These are phyloP conservation scores for Fusarium nanum DNA, from an alignment of 2,329 filamentous ascomycete species.

Conservation along the genomic window DNA sequence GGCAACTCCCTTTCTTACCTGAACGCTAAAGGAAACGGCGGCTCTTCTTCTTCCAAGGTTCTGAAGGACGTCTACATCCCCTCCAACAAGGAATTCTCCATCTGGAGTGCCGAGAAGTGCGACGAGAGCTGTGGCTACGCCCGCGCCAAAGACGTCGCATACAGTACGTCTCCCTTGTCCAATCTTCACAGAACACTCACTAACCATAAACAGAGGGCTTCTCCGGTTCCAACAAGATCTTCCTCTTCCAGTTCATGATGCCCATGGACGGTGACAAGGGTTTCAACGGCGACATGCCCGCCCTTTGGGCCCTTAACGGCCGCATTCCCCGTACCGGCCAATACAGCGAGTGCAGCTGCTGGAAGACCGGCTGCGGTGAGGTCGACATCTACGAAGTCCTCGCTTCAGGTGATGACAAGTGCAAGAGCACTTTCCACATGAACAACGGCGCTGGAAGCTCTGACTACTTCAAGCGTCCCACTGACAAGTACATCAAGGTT, in stretches of 20 bases:
- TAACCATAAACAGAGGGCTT: slow-evolving; percentile 70
- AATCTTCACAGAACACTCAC: not conserved
- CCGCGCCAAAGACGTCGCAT: slow-evolving; percentile 58
- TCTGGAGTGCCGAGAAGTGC: slow-evolving; percentile 59
- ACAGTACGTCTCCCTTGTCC: slow-evolving; percentile 51
- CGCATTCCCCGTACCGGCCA: slow-evolving; percentile 77
- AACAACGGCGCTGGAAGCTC: slow-evolving; percentile 72
- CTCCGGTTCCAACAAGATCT: slow-evolving; percentile 75
- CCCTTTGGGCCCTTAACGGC: slow-evolving; percentile 81
- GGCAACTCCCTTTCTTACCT: slow-evolving; percentile 61
- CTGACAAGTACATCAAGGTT: slow-evolving; percentile 68
- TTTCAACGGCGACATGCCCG: slow-evolving; percentile 74
- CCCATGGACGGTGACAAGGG: slow-evolving; percentile 66
- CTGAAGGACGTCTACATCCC: slow-evolving; percentile 55
- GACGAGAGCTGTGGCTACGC: slow-evolving; percentile 57
- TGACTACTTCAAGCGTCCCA: slow-evolving; percentile 78
- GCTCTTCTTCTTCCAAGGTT: slow-evolving; percentile 54
- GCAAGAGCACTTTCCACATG: slow-evolving; percentile 77
- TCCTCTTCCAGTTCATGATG: slow-evolving; percentile 81
- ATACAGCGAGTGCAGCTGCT: slow-evolving; percentile 80
- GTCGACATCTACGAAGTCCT: slow-evolving; percentile 81
- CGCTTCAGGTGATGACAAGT: slow-evolving; percentile 69
- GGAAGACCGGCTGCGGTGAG: slow-evolving; percentile 76
- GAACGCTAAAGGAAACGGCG: slow-evolving; percentile 55
- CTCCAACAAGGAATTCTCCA: slow-evolving; percentile 60